These are phyloP conservation scores for Annulohypoxylon nitens DNA, from an alignment of 495 filamentous ascomycete species.

Conservation along the genomic window DNA sequence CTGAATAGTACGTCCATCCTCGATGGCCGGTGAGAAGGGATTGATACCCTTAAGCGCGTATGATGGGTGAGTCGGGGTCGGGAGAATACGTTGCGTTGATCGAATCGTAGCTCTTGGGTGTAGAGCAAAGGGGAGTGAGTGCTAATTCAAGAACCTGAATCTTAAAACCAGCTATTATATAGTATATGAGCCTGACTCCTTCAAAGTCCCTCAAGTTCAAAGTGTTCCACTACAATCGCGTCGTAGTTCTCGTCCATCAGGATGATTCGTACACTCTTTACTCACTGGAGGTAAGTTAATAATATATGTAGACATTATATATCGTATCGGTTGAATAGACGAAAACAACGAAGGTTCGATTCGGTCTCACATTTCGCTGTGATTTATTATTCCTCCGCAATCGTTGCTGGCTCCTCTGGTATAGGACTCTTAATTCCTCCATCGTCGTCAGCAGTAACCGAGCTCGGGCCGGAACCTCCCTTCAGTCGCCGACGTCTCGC, in stretches of 20 bases:
- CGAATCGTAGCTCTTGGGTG: constrained; percentile 1
- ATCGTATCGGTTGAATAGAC: constrained; percentile 35
- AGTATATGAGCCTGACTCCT: constrained; percentile 12
- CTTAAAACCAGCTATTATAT: constrained; percentile 26
- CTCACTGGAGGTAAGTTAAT: not conserved
- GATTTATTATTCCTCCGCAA: constrained; percentile 36
- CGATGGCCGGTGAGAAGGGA: not conserved
- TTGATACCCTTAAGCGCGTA: not conserved
- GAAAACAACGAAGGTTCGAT: constrained; percentile 12
- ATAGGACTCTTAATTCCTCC: constrained; percentile 36
- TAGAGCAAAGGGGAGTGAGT: constrained; percentile 1
- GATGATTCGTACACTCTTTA: constrained; percentile 18
- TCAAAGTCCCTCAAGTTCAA: not conserved
- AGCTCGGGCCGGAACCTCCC: constrained; percentile 37
- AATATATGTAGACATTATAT: constrained; percentile 47
- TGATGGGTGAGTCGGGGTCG: not conserved
- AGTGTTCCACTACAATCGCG: constrained; percentile 1
- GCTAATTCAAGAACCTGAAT: constrained; percentile 3
- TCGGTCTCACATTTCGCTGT: not conserved
- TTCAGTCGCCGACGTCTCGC: constrained; percentile 50
- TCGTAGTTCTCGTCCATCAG: constrained; percentile 3
- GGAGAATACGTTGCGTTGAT: not conserved
- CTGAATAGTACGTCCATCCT: not conserved
- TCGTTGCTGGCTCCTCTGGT: constrained; percentile 36
- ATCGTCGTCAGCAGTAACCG: constrained; percentile 38